Base-by-base conservation (phyloP, 2,329 filamentous ascomycete species). In the Taxawa tesnikishii region DNA sequence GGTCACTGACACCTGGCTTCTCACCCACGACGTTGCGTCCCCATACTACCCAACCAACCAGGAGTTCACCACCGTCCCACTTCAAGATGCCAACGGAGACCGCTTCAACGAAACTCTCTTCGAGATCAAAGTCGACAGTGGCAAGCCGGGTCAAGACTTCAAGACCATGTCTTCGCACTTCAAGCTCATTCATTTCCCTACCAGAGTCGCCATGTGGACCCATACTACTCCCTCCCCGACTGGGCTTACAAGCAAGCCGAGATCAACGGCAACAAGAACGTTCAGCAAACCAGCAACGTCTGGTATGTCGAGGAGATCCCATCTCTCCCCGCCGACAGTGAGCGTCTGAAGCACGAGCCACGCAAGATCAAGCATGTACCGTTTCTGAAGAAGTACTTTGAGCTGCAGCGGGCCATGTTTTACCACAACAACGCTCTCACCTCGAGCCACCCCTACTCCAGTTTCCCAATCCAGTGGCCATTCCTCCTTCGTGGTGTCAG, bases 191-290 rank as follows among this genome's bases (percentile, higher is more conserved):
- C 90, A 98, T 59, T 75, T 82, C 50, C 85, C 88, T 6, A 92
- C 84, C 56, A 93, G 92, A 57, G 90, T 98, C 31, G 88, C 90
- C 43, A 93, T 98, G 88, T 98, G 90, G 90, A 98, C 90, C 16
- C 88, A 96, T 58, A 81, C 81, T 21, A 90, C 77, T 38, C 83
- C 90, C 30, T 98, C n/a, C 90, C 90, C 4, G 90, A 98, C 4
- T 98, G 90, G 90, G 90, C 72, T 15, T 88, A 82, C 65, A 90
- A 92, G 58, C 90, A 98, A 59, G 88, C 93, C 50, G 90, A 98
- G 56, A 94, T 98, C 66, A 98, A 98, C 58, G 90, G 90, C 38
- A 98, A 98, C 69, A 98, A 98, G 73, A 92, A 94, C 54, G 65
- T 92, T 33, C 68, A 76, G 16, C 82, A 88, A 40, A 78, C 80